Evolutionary conservation across 2,329 filamentous ascomycete species (phyloP), one percentile per base, ranked within the genome.

Genomic region (Paraphaeosphaeria sporulosa): DNA sequence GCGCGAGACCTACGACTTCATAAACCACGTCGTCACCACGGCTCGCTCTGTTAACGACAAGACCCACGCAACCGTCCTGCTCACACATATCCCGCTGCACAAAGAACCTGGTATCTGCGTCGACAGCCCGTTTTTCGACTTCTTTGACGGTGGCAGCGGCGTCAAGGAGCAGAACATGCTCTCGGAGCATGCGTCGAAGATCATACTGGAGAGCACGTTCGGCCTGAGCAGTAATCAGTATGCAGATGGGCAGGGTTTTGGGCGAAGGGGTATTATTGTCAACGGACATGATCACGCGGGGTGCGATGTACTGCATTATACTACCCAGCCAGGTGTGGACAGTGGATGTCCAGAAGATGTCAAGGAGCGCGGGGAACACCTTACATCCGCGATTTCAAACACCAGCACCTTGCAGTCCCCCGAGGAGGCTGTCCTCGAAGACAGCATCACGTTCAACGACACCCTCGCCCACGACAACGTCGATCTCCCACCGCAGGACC

Each of bases 251-350:
- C 74, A 78, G 12, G 93, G 93, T 0, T 80, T 80, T 54, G 92
- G 93, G 1, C 84, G 92, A 17, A 85, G 83, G 9, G 94, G 94
- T 0, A 80, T 98, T 6, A 88, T 99, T 27, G 80, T 99, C 42
- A 97, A 94, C 51, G 95, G 95, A 0, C 95, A 99, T 75, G 95
- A 99, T 73, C 95, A 99, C 76, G 92, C 91, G 67, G 95, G 95
- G 7, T 99, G 95, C 74, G 93, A 98, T 77, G 90, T 90, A 8
- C 90, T 90, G 71, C 95, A 99, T 80, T 94, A 86, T 71, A 71
- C 70, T 4, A 60, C 64, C 4, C 69, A 72, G 43, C 59, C 61
- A 1, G 70, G 68, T 0, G 64, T 63, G 0, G 32, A 64, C 12
- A 46, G 54, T 21, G 23, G 15, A 4, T 74, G 69, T 42, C 59